Conservation (phyloP, 805 yeast species). For the Candida suzukii region DNA sequence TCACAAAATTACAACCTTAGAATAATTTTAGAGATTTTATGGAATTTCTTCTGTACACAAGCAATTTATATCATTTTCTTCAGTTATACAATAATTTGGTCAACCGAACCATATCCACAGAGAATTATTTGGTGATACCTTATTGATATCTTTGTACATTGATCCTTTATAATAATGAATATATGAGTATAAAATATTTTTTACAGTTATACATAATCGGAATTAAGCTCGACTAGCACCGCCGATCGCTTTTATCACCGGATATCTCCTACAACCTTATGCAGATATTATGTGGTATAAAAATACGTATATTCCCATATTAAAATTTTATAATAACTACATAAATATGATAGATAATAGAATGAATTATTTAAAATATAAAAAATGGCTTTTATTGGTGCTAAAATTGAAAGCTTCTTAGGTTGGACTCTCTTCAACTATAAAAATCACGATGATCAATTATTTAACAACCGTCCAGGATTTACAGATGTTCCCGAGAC, state of each 20-base stretch:
- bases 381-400: too few relatives aligned
- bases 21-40: constrained; percentile 46
- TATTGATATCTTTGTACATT: neutral
- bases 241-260: too few relatives aligned
- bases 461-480: neutral
- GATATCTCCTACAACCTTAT: too few relatives aligned
- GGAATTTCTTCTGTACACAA: constrained; percentile 54
- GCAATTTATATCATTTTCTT: constrained; percentile 51
- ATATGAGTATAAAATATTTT: too few relatives aligned
- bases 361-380: too few relatives aligned
- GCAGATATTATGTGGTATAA: too few relatives aligned
- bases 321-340: too few relatives aligned
- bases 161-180: too few relatives aligned
- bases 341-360: too few relatives aligned
- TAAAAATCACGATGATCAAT: constrained; percentile 1
- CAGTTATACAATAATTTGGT: constrained; percentile 61
- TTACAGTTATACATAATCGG: too few relatives aligned
- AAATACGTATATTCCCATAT: too few relatives aligned
- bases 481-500: constrained; percentile 1
- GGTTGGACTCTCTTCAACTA: constrained; percentile 1
- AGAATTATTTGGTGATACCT: constrained; percentile 77
- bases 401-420: neutral
- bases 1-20: constrained; percentile 26
- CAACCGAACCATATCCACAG: constrained; percentile 51
- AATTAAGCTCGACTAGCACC: too few relatives aligned